Conservation (phyloP, 352 stramenopile genomes). For the Pythium pyrilobum region DNA sequence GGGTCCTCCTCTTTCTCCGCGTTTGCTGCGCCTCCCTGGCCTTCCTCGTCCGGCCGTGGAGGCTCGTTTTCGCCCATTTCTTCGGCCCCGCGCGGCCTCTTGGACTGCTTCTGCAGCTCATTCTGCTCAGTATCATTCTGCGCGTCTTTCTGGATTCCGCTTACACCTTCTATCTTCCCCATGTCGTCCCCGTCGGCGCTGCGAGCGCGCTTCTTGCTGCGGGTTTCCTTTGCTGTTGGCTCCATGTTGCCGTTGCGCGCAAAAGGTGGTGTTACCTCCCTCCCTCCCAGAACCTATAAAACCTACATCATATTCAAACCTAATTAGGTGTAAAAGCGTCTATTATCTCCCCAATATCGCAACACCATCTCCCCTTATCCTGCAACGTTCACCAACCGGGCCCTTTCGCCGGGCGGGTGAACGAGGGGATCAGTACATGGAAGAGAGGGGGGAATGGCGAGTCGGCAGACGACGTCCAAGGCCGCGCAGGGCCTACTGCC, state of each 20-base stretch:
- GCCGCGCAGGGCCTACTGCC: constrained; percentile 30
- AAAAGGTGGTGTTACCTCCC: no score
- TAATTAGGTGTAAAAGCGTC: neutral
- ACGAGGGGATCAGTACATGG: no score
- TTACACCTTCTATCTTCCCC: no score
- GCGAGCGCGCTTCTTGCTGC: neutral
- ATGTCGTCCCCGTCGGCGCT: neutral
- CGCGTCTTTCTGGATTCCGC: neutral
- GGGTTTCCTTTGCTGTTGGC: neutral
- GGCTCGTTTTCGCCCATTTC: neutral
- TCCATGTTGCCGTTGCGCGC: no score
- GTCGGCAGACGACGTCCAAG: constrained; percentile 19
- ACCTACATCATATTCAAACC: neutral
- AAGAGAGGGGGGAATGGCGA: constrained; percentile 1
- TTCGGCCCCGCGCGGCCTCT: neutral
- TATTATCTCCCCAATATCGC: neutral
- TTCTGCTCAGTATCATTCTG: neutral
- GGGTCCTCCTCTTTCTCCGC: neutral
- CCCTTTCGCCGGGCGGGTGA: no score
- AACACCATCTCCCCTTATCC: neutral
- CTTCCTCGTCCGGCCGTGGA: neutral
- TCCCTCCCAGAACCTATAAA: neutral
- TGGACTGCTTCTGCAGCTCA: neutral
- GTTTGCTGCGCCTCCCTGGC: neutral
- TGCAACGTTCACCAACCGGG: neutral